Percentiles rank a stretch among this genome's conserved stretches.
Evolutionary conservation across 176 grass and related monocot species (phyloP).

Genomic region (Lolium rigidum): DNA sequence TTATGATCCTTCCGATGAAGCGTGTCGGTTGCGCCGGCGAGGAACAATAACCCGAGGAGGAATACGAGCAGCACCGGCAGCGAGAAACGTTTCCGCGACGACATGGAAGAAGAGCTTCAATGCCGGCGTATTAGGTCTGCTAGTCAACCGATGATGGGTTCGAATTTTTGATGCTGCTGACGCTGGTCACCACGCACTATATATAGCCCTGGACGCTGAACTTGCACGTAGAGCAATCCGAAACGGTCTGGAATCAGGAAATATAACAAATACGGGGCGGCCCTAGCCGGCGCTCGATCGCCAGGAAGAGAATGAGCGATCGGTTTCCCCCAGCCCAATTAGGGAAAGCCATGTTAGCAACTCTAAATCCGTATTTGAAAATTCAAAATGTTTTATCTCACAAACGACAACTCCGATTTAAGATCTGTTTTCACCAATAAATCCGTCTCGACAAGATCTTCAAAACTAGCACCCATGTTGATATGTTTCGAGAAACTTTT

Average conservation of each 20-base stretch:
- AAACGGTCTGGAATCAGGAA: neutral
- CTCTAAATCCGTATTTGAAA: too few relatives aligned
- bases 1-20: neutral
- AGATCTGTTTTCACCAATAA: too few relatives aligned
- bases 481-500: too few relatives aligned
- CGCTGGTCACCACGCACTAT: neutral
- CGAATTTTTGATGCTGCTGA: neutral
- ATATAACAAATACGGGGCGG: too few relatives aligned
- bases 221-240: neutral
- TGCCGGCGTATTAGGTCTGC: neutral
- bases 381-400: too few relatives aligned
- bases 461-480: too few relatives aligned
- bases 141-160: neutral
- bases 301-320: too few relatives aligned
- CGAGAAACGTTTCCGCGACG: slow-evolving; percentile 6
- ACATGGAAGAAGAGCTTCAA: neutral
- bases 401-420: too few relatives aligned
- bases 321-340: too few relatives aligned
- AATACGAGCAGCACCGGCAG: neutral
- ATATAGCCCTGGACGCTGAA: neutral
- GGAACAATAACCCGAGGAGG: neutral
- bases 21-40: neutral
- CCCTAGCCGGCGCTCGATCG: too few relatives aligned
- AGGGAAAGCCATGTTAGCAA: too few relatives aligned
- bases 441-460: too few relatives aligned